Evolutionary conservation across 768 basidiomycete species (phyloP).

Genomic region (Punctularia strigosozonata): DNA sequence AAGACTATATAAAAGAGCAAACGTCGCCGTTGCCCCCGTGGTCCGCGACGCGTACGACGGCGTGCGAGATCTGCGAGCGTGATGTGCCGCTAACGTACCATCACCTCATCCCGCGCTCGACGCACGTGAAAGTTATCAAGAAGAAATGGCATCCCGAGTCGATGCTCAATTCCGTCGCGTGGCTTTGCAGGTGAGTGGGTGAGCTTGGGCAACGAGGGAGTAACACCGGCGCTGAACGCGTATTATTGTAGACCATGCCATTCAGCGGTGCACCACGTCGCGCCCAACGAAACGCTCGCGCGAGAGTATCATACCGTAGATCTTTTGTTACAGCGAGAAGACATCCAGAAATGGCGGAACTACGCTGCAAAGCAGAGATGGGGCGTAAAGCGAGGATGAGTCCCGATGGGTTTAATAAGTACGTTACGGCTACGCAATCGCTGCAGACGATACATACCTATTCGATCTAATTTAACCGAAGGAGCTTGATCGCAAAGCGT

Average conservation of each 20-base stretch:
- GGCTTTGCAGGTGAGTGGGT: conserved; percentile 35
- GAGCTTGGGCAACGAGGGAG: background rate
- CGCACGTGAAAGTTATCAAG: conserved; percentile 43
- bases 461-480: no score
- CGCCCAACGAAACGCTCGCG: conserved; percentile 39
- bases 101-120: conserved; percentile 44
- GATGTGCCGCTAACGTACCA: conserved; percentile 47
- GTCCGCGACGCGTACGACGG: conserved; percentile 36
- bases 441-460: no score
- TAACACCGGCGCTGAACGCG: background rate
- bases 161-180: conserved; percentile 46
- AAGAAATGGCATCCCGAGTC: conserved; percentile 42
- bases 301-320: conserved; percentile 37
- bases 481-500: no score
- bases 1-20: conserved; percentile 31
- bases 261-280: conserved; percentile 36
- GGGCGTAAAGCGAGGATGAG: conserved; percentile 9
- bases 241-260: conserved; percentile 35
- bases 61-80: conserved; percentile 52
- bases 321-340: conserved; percentile 36
- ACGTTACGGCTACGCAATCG: no score
- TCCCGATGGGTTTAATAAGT: no score
- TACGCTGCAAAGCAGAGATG: conserved; percentile 35
- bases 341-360: conserved; percentile 42
- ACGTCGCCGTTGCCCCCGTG: conserved; percentile 40